A percentile compares a stretch with the other conserved stretches of the same genome.
phyloP scores from a whole-genome alignment of 2,329 filamentous ascomycete genomes.

The Aspergillus pseudonomiae region DNA sequence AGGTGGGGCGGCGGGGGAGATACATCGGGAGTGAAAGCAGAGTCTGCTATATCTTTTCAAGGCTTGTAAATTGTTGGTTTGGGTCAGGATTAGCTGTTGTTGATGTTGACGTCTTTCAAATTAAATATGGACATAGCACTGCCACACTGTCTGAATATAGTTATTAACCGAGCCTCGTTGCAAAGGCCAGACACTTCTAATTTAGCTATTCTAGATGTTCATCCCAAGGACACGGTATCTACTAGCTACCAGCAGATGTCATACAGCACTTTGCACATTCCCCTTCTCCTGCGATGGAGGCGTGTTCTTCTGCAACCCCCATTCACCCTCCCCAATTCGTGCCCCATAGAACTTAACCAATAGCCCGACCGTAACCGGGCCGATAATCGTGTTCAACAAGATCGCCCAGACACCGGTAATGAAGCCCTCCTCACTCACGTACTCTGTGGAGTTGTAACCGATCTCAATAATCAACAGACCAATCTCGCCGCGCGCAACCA shows the following conservation, averaged over 20 bases:
- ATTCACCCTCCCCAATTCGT: conserved; percentile 27
- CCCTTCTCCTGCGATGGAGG: background rate
- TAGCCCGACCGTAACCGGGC: conserved; percentile 31
- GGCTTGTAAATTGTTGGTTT: no score
- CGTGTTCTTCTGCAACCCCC: conserved; percentile 26
- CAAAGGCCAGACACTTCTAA: no score
- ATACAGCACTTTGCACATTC: background rate
- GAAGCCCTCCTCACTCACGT: conserved; percentile 43
- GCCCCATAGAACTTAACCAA: conserved; percentile 28
- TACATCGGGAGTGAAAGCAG: no score
- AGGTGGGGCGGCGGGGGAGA: no score
- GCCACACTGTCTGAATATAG: no score
- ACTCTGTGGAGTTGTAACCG: conserved; percentile 37
- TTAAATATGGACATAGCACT: no score
- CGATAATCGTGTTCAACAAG: conserved; percentile 36
- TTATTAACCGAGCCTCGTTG: no score
- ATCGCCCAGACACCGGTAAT: conserved; percentile 37
- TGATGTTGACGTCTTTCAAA: no score
- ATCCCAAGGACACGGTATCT: no score
- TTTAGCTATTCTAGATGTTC: no score
- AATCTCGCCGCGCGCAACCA: conserved; percentile 39
- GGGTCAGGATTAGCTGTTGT: no score
- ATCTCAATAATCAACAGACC: conserved; percentile 37
- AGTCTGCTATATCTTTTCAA: no score
- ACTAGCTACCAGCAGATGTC: background rate